Conservation (phyloP, 164 flowering plant species). For the Sedum album region DNA sequence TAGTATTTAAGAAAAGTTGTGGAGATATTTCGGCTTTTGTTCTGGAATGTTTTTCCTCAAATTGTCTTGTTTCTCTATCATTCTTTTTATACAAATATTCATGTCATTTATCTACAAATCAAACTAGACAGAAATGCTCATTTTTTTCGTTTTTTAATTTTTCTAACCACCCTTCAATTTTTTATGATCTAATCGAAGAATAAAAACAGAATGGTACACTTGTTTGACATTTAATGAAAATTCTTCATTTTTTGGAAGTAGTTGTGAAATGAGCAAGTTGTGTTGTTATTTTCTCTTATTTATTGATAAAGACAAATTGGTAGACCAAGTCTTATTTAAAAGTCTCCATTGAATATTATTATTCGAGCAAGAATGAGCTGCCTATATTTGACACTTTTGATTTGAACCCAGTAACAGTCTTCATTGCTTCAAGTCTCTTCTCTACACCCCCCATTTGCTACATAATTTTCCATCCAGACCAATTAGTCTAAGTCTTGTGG, state of each 20-base stretch:
- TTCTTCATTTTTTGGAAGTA: not conserved
- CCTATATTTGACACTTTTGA: not conserved
- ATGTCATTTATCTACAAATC: too few species aligned
- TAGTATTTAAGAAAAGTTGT: too few species aligned
- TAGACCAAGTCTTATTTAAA: not conserved
- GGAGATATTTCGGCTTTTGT: too few species aligned
- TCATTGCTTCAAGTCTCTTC: not conserved
- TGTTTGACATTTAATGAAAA: not conserved
- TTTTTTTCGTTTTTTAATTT: too few species aligned
- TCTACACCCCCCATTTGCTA: too few species aligned
- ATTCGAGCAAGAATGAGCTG: constrained; percentile 1
- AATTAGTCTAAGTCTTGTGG: not conserved
- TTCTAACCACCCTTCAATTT: not conserved
- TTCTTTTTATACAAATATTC: too few species aligned
- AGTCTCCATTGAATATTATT: not conserved
- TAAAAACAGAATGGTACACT: not conserved
- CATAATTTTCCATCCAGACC: not conserved
- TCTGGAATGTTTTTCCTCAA: too few species aligned
- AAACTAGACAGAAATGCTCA: too few species aligned
- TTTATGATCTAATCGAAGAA: not conserved
- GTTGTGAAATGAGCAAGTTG: not conserved
- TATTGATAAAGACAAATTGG: not conserved
- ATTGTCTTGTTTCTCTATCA: too few species aligned
- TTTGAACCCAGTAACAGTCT: not conserved
- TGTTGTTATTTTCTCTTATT: not conserved